phyloP scores from a whole-genome alignment of 441 rosid species.

The Populus trichocarpa region DNA sequence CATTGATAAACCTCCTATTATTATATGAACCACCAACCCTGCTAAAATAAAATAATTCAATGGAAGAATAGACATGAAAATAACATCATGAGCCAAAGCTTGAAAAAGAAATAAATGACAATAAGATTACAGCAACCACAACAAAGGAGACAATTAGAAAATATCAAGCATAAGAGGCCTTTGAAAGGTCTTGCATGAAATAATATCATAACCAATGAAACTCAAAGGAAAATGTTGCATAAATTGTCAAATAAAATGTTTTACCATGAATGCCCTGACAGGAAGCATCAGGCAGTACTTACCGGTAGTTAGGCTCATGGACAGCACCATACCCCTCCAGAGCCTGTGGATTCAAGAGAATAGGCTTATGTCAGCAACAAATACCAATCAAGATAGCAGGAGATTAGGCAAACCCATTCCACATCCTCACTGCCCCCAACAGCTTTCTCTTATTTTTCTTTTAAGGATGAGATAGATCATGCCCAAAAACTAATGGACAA shows the following conservation, averaged over 20 bases:
- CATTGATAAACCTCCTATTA: constrained; percentile 74
- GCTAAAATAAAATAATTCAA: constrained; percentile 33
- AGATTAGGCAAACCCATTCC: constrained; percentile 89
- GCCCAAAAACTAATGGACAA: constrained; percentile 55
- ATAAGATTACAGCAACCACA: not conserved
- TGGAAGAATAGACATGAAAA: constrained; percentile 34
- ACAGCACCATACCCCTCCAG: constrained; percentile 73
- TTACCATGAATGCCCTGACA: constrained; percentile 9
- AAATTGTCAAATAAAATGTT: constrained; percentile 9
- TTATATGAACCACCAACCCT: constrained; percentile 71
- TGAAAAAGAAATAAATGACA: not conserved
- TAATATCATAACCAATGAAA: not conserved
- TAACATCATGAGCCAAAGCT: constrained; percentile 5
- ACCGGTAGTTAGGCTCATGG: constrained; percentile 77
- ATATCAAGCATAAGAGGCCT: not conserved
- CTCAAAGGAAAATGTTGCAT: not conserved
- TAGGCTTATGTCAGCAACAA: constrained; percentile 92
- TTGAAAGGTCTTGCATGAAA: not conserved
- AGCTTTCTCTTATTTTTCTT: constrained; percentile 65
- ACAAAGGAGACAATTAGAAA: not conserved
- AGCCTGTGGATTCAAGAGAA: constrained; percentile 99
- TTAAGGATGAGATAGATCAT: constrained; percentile 61
- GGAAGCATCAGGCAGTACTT: constrained; percentile 32
- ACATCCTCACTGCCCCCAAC: constrained; percentile 69
- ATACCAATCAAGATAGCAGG: constrained; percentile 62